Conservation (phyloP, 2,329 filamentous ascomycete genomes). For the Fusarium kyushuense region DNA sequence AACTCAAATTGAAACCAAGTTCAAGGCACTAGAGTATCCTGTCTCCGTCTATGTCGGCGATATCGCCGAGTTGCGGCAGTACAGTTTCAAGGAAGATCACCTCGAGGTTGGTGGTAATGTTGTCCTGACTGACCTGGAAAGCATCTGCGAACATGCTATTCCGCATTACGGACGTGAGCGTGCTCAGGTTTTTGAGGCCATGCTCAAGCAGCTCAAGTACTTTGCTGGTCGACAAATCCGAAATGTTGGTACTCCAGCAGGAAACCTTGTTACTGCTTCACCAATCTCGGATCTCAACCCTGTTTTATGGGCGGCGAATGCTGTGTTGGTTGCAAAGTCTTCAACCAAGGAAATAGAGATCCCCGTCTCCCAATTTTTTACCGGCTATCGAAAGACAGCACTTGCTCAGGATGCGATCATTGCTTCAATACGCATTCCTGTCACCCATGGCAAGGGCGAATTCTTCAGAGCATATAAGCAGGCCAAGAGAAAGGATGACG, state of each 20-base stretch:
- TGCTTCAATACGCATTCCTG: slow-evolving; percentile 85
- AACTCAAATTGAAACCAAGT: slow-evolving; percentile 98
- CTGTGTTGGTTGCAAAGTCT: slow-evolving; percentile 84
- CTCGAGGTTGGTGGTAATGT: slow-evolving; percentile 96
- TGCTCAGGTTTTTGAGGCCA: slow-evolving; percentile 87
- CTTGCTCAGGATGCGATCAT: slow-evolving; percentile 86
- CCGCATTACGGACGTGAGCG: slow-evolving; percentile 78
- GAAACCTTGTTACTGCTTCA: slow-evolving; percentile 92
- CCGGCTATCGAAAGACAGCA: slow-evolving; percentile 87
- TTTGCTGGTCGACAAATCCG: slow-evolving; percentile 96
- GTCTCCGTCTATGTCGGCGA: slow-evolving; percentile 94
- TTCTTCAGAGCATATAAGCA: slow-evolving; percentile 94
- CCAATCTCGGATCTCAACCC: slow-evolving; percentile 98
- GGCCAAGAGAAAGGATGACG: slow-evolving; percentile 95
- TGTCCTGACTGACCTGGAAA: slow-evolving; percentile 89
- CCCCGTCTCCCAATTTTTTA: slow-evolving; percentile 94
- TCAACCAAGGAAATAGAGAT: slow-evolving; percentile 80
- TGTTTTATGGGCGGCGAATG: slow-evolving; percentile 88
- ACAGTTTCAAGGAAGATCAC: slow-evolving; percentile 80
- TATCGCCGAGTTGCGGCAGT: slow-evolving; percentile 88
- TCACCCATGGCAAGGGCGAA: slow-evolving; percentile 80
- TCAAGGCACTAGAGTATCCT: slow-evolving; percentile 92
- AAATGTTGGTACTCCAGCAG: slow-evolving; percentile 96
- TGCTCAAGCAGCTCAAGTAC: slow-evolving; percentile 92
- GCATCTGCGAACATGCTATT: slow-evolving; percentile 83